Base-by-base conservation (phyloP, 148 eudicot species). In the Vaccinium darrowii region DNA sequence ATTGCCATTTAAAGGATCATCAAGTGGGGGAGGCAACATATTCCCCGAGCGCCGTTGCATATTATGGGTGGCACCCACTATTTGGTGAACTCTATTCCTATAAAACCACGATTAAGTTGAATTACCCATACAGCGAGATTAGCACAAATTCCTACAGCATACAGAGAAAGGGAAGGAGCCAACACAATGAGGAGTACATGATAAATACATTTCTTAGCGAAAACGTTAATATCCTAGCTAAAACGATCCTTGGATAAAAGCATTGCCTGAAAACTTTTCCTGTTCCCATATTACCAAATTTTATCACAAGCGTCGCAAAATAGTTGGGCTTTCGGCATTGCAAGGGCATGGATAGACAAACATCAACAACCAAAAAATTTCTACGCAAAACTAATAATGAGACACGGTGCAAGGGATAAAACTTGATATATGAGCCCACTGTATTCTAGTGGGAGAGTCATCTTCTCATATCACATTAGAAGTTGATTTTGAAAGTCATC, bases 41-140 rank as follows among this genome's bases (percentile, higher is more conserved):
- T 74, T 84, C 84, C 99, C 99, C 30, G 93, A 88, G 33, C 96
- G 92, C 85, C 88, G 88, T 88, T 92, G 90, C 87, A 87, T 56
- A 88, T 88, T 92, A 78, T 89, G 93, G 53, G 92, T 79, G 85
- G 88, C 86, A 83, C 98, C 99, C 78, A 93, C 95, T 85, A 97
- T 93, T 88, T 97, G 93, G 90, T 95, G 96, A 86, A 95, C 98
- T 90, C 98, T 91, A 91, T 88, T 89, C 88, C 91, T 94, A 33
- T 65, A 63, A 82, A 85, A 81, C 50, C 83, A 88, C 47, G 73
- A 33, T 56, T 52, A 62, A 78, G 56, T 39, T 14, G 10, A 83
- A 43, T 36, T 56, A 56, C 74, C 80, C 54, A 83, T n/a, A 83
- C 72, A 75, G 7, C 27, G 14, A 83, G 30, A 50, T 11, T 83